Base-by-base conservation (phyloP, 345 rosid genomes). In the Abelmoschus esculentus region DNA sequence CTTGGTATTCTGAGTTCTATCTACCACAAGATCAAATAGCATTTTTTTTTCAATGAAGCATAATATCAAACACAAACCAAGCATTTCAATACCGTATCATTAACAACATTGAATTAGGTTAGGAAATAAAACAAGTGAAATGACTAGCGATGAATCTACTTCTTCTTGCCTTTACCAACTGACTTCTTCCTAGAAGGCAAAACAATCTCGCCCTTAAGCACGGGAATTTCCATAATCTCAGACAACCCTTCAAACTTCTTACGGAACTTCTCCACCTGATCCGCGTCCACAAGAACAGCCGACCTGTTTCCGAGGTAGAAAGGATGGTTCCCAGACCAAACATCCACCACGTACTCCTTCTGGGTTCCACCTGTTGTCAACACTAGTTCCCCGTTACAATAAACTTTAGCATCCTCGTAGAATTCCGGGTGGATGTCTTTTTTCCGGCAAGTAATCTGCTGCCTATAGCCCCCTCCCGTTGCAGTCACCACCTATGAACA, bases 311-410 rank as follows among this genome's bases (percentile, higher is more conserved):
- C 98, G 5, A 95, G 88, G 84, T 79, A 95, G 52, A 95, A 95
- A 2, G 97, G 96, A 71, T 95, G 99, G 81, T 95, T 90, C n/a
- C 99, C 97, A 1, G 99, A 89, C 96, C 96, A 95, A 22, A 90
- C 97, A 67, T 95, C 98, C 11, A 90, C 89, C 36, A 87, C 89
- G 76, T 95, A 91, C 87, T 88, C 96, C 82, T 88, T 83, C 80
- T 79, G 82, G 3, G 97, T 91, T 64, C 97, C 99, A 42, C 96
- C 93, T 0, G 99, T 91, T 2, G 97, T 91, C 99, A 91, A 83
- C 77, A 95, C 96, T 62, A 87, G 85, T 83, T 95, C 97, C 5
- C 90, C 88, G 17, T 90, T 91, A 71, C 99, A 91, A 80, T 86
- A 85, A 7, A 95, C 99, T 76, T 90, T 88, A 7, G 98, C 89